These are phyloP conservation scores for Aspergillus taichungensis DNA, from an alignment of 495 filamentous ascomycete genomes.

Conservation along the genomic window DNA sequence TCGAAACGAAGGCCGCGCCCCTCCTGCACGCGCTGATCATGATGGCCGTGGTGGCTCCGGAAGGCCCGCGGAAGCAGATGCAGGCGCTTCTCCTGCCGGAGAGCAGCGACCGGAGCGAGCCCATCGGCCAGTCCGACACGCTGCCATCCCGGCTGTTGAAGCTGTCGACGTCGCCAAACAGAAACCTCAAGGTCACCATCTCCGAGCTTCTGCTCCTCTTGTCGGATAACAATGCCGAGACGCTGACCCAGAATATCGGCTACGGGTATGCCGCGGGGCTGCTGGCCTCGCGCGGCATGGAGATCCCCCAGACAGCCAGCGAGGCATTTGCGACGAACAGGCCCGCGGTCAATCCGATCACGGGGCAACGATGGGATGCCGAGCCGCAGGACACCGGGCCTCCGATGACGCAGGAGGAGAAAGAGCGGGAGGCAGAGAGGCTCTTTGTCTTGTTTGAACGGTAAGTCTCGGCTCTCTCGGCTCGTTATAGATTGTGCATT, in stretches of 20 bases:
- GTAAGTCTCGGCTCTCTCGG: constrained; percentile 28
- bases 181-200: constrained; percentile 65
- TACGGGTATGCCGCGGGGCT: constrained; percentile 92
- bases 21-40: constrained; percentile 63
- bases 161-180: constrained; percentile 67
- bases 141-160: constrained; percentile 71
- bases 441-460: constrained; percentile 94
- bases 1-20: constrained; percentile 62
- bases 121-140: constrained; percentile 66
- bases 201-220: constrained; percentile 79
- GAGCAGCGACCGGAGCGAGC: constrained; percentile 64
- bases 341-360: constrained; percentile 68
- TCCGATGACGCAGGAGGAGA: constrained; percentile 86
- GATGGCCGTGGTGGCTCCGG: constrained; percentile 65
- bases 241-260: constrained; percentile 71
- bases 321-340: constrained; percentile 45
- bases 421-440: constrained; percentile 84
- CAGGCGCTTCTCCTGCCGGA: constrained; percentile 63
- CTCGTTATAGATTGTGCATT: neutral
- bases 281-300: constrained; percentile 69
- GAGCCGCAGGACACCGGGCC: constrained; percentile 49
- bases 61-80: constrained; percentile 52
- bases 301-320: constrained; percentile 58
- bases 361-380: constrained; percentile 70
- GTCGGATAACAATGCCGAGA: constrained; percentile 63